phyloP scores from a whole-genome alignment of 1,284 basidiomycete genomes.

The Phlebopus sp. region DNA sequence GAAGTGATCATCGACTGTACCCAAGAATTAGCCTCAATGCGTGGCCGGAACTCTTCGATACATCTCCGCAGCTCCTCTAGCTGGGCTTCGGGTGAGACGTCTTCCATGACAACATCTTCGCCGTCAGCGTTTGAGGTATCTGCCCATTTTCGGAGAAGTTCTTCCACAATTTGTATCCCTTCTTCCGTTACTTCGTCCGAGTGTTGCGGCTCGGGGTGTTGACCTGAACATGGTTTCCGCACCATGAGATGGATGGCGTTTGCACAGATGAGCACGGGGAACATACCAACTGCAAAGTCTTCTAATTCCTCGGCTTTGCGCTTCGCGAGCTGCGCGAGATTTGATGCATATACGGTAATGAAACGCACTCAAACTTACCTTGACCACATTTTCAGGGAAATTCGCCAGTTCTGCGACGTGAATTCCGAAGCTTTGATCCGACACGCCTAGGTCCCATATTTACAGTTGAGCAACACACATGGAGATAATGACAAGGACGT shows the following conservation, averaged over 20 bases:
- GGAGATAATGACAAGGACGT: constrained; percentile 17
- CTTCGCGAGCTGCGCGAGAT: constrained; percentile 71
- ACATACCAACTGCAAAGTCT: constrained; percentile 73
- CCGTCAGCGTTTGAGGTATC: constrained; percentile 36
- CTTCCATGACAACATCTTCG: constrained; percentile 59
- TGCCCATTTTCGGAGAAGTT: constrained; percentile 78
- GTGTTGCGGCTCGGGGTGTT: constrained; percentile 45
- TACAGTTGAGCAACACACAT: constrained; percentile 1
- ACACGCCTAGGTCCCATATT: constrained; percentile 52
- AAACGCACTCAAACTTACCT: constrained; percentile 45
- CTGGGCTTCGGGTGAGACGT: constrained; percentile 54
- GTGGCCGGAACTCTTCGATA: constrained; percentile 64
- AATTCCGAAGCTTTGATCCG: constrained; percentile 98
- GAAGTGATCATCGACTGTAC: constrained; percentile 57
- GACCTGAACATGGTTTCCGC: constrained; percentile 20
- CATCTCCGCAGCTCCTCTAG: constrained; percentile 63
- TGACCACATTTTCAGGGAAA: constrained; percentile 93
- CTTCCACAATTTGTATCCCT: constrained; percentile 79
- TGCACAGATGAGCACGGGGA: not conserved
- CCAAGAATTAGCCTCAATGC: constrained; percentile 68
- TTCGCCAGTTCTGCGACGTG: constrained; percentile 96
- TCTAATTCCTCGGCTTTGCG: constrained; percentile 96
- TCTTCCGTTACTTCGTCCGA: constrained; percentile 66
- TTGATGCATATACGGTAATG: not conserved
- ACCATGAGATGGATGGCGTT: constrained; percentile 8